phyloP scores from a whole-genome alignment of 2,329 filamentous ascomycete species.

The Fusarium fujikuroi region DNA sequence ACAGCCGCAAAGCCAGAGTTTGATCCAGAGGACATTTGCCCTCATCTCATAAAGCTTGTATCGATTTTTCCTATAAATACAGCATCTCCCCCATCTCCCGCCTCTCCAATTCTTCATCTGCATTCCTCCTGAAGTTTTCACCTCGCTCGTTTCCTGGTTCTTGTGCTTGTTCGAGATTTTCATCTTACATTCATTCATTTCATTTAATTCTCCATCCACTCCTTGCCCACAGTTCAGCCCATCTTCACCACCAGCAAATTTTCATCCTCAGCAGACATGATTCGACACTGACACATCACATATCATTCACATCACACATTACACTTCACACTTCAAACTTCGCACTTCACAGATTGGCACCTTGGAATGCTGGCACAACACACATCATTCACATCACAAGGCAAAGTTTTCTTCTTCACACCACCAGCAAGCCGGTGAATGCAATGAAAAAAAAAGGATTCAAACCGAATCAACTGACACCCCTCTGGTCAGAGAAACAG shows the following conservation, averaged over 20 bases:
- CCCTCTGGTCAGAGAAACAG: neutral
- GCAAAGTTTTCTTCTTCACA: neutral
- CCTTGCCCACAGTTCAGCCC: neutral
- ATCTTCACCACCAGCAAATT: neutral
- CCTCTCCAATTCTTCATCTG: neutral
- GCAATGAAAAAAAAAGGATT: conserved; percentile 1
- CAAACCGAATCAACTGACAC: neutral
- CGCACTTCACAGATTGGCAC: no score
- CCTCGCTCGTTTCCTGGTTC: neutral
- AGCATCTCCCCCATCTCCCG: neutral
- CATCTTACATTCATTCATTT: neutral
- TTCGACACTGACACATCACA: neutral
- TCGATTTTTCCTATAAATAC: neutral
- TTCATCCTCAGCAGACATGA: neutral
- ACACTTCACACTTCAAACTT: no score
- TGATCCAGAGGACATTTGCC: neutral
- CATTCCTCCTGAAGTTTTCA: neutral
- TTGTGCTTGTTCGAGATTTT: neutral
- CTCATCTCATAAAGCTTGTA: neutral
- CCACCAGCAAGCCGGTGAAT: conserved; percentile 4
- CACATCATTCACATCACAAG: neutral
- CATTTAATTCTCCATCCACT: neutral
- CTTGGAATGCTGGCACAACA: neutral
- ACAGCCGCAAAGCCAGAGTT: neutral
- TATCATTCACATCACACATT: neutral